These are phyloP conservation scores for Achlya hypogyna DNA, from an alignment of 352 stramenopile species.

Conservation along the genomic window DNA sequence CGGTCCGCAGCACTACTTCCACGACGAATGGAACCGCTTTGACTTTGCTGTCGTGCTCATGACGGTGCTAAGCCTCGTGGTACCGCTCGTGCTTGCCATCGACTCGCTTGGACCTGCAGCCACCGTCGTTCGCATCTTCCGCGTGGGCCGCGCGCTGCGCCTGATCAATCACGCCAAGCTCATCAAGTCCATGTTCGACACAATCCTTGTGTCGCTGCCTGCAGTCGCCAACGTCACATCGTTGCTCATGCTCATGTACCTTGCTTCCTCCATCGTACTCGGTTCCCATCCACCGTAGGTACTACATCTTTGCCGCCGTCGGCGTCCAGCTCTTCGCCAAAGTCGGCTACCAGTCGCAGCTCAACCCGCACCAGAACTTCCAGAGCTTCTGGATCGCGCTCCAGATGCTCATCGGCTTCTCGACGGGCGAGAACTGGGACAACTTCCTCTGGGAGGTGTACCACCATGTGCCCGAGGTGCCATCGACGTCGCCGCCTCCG, in stretches of 20 bases:
- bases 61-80: constrained; percentile 38
- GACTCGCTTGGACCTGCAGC: constrained; percentile 41
- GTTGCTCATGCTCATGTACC: constrained; percentile 68
- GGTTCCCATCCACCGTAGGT: constrained; percentile 15
- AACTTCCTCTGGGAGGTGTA: constrained; percentile 85
- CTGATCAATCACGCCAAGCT: constrained; percentile 64
- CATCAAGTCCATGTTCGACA: constrained; percentile 82
- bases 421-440: constrained; percentile 90
- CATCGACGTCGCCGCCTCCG: neutral
- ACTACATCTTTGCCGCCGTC: constrained; percentile 89
- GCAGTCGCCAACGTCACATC: constrained; percentile 80
- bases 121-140: constrained; percentile 69
- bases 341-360: constrained; percentile 48
- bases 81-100: constrained; percentile 34
- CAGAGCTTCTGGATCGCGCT: constrained; percentile 67
- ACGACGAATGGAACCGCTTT: constrained; percentile 75
- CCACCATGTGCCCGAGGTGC: constrained; percentile 32
- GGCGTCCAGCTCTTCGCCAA: constrained; percentile 87
- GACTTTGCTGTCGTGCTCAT: constrained; percentile 58
- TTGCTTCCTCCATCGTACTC: neutral
- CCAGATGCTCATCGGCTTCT: constrained; percentile 65
- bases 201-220: constrained; percentile 77
- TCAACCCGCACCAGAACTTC: constrained; percentile 82
- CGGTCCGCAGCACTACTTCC: constrained; percentile 63
- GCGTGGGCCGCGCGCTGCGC: constrained; percentile 64